Conservation (phyloP, 495 filamentous ascomycete genomes). For the Trichocladium uniseriatum region DNA sequence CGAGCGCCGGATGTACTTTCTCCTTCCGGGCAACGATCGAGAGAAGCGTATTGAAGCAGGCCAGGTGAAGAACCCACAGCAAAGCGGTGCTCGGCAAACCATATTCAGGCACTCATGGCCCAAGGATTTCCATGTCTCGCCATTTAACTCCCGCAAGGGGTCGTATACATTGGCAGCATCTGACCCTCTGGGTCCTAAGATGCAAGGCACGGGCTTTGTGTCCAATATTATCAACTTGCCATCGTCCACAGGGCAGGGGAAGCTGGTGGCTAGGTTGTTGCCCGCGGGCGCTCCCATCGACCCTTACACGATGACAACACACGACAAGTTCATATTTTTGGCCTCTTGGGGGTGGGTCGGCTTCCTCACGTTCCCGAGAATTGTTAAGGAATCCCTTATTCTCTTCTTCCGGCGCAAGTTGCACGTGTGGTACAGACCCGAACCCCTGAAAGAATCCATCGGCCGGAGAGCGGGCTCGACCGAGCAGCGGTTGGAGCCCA, state of each 20-base stretch:
- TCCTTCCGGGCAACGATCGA: conserved; percentile 28
- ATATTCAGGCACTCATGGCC: conserved; percentile 43
- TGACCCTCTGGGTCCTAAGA: conserved; percentile 42
- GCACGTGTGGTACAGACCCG: conserved; percentile 50
- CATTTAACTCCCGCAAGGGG: conserved; percentile 60
- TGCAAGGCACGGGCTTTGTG: conserved; percentile 31
- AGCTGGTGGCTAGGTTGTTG: conserved; percentile 45
- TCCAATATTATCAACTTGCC: conserved; percentile 48
- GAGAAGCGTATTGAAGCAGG: not conserved
- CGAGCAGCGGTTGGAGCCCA: conserved; percentile 40
- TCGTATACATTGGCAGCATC: conserved; percentile 45
- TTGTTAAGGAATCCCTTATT: conserved; percentile 45
- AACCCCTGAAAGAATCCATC: conserved; percentile 45
- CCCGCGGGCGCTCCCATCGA: conserved; percentile 42
- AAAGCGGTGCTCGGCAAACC: conserved; percentile 11
- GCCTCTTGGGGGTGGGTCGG: conserved; percentile 53
- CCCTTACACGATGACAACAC: conserved; percentile 32
- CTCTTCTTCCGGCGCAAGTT: conserved; percentile 46
- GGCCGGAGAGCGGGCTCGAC: conserved; percentile 34
- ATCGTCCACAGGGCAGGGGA: conserved; percentile 46
- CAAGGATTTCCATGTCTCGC: conserved; percentile 69
- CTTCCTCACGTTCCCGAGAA: conserved; percentile 53
- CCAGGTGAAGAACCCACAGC: no score
- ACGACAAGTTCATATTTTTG: conserved; percentile 40
- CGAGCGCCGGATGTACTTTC: conserved; percentile 57